These are phyloP conservation scores for Aureobasidium sp. DNA, from an alignment of 2,329 filamentous ascomycete species.

Conservation along the genomic window DNA sequence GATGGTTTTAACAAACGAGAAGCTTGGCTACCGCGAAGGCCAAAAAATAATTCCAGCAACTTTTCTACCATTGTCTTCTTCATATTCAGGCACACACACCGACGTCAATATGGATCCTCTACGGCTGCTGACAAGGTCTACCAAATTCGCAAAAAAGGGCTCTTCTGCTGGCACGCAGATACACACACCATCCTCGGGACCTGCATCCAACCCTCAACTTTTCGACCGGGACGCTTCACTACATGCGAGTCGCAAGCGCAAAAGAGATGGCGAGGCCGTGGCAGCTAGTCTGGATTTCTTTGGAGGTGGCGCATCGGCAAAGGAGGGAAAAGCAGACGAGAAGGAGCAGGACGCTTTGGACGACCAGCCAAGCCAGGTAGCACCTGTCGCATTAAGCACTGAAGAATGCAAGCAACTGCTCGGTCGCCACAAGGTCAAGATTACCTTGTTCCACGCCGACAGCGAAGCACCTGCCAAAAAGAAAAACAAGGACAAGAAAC, in stretches of 20 bases:
- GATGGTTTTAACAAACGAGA: no score
- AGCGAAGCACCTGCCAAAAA: slow-evolving; percentile 17
- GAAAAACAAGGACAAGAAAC: slow-evolving; percentile 34
- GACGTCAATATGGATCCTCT: slow-evolving; percentile 10
- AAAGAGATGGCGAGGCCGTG: slow-evolving; percentile 30
- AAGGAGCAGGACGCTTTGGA: slow-evolving; percentile 4
- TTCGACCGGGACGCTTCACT: not conserved
- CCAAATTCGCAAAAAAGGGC: slow-evolving; percentile 6
- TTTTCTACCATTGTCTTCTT: not conserved
- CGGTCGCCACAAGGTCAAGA: slow-evolving; percentile 75
- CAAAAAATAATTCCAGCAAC: no score
- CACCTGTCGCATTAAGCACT: slow-evolving; percentile 45
- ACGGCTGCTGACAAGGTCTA: slow-evolving; percentile 11
- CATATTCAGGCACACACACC: not conserved
- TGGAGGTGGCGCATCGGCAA: slow-evolving; percentile 21
- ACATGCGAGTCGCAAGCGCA: slow-evolving; percentile 33
- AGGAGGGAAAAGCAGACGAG: slow-evolving; percentile 1
- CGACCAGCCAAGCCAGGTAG: slow-evolving; percentile 20
- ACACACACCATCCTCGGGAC: slow-evolving; percentile 10
- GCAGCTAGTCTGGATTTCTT: slow-evolving; percentile 41
- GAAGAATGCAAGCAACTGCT: slow-evolving; percentile 68
- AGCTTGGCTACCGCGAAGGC: no score
- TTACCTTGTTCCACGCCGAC: slow-evolving; percentile 59
- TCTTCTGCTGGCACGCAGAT: not conserved
- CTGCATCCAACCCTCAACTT: slow-evolving; percentile 15